phyloP scores from a whole-genome alignment of 768 basidiomycete species.

The Tylopilus vinaceipallidus region DNA sequence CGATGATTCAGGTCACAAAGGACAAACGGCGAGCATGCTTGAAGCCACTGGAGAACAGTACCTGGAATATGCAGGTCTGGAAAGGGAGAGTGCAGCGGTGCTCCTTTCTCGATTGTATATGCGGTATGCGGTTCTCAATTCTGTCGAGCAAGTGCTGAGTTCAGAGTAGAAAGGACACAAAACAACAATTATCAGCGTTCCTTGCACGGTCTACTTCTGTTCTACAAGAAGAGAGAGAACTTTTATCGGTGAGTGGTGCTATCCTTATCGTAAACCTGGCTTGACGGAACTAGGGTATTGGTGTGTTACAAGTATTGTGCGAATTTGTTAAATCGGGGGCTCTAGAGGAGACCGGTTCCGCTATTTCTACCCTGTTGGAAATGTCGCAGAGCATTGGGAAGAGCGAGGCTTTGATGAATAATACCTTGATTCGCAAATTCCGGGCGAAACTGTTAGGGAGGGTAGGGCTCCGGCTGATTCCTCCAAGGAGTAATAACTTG shows the following conservation, averaged over 20 bases:
- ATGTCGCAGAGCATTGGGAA: constrained; percentile 44
- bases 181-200: constrained; percentile 49
- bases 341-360: constrained; percentile 46
- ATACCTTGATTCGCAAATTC: constrained; percentile 69
- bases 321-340: constrained; percentile 68
- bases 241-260: constrained; percentile 47
- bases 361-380: constrained; percentile 43
- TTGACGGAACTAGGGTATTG: constrained; percentile 52
- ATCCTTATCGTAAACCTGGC: neutral
- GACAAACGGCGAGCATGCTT: constrained; percentile 54
- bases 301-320: constrained; percentile 64
- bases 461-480: constrained; percentile 59
- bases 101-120: constrained; percentile 81
- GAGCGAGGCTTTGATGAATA: constrained; percentile 42
- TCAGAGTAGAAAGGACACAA: constrained; percentile 54
- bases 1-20: constrained; percentile 54
- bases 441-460: constrained; percentile 68
- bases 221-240: constrained; percentile 40
- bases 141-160: constrained; percentile 11
- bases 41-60: constrained; percentile 58
- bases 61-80: constrained; percentile 71
- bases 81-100: constrained; percentile 79
- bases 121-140: constrained; percentile 50
- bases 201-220: constrained; percentile 44
- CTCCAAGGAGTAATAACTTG: constrained; percentile 37